These are phyloP conservation scores for Iris pallida DNA, from an alignment of 116 monocot genomes.

Conservation along the genomic window DNA sequence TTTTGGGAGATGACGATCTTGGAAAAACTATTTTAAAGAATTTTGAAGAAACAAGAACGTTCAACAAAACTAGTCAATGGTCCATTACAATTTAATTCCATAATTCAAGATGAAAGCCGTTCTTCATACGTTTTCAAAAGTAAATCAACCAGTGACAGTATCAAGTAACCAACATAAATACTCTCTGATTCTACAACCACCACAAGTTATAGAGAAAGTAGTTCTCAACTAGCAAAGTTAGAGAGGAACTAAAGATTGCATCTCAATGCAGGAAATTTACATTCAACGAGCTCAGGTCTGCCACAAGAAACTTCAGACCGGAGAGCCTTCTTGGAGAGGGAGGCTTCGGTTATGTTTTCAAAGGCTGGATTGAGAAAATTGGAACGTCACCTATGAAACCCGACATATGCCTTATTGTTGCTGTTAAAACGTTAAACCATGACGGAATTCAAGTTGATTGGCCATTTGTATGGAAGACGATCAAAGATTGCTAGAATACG, in stretches of 20 bases:
- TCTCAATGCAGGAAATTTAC: neutral
- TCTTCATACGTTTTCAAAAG: conserved; percentile 13
- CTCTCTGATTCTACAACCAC: conserved; percentile 32
- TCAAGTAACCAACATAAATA: conserved; percentile 21
- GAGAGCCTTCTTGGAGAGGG: neutral
- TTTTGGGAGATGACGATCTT: too few species aligned
- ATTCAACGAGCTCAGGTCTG: neutral
- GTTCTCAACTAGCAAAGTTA: conserved; percentile 29
- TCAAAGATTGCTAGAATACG: neutral
- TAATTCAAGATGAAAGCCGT: too few species aligned
- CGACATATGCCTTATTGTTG: neutral
- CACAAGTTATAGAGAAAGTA: conserved; percentile 36
- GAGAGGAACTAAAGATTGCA: neutral
- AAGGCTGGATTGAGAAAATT: neutral
- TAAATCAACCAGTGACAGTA: conserved; percentile 39
- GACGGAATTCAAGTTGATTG: neutral
- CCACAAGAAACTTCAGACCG: neutral
- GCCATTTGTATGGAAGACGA: neutral
- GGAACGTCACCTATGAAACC: neutral
- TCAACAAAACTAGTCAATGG: neutral
- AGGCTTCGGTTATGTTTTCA: neutral
- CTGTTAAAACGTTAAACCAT: neutral
- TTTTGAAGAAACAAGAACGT: too few species aligned
- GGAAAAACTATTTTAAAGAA: too few species aligned
- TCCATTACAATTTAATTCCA: neutral